Conservation (phyloP, 139 green algal genomes). For the Pseudopediastrum boryanum region DNA sequence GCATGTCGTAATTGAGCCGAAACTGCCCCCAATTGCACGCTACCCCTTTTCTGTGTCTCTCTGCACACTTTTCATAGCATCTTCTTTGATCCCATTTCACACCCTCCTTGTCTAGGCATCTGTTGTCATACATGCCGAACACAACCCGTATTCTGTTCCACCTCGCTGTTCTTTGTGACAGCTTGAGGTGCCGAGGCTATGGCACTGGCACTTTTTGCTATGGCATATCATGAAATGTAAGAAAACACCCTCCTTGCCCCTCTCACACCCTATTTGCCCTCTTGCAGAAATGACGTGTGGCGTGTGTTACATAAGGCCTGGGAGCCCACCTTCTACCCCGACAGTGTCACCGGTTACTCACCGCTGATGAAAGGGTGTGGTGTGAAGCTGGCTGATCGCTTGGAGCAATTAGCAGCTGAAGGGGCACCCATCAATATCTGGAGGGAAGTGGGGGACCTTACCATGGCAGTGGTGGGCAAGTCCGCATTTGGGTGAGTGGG, state of each 20-base stretch:
- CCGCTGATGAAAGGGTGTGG: conserved; percentile 21
- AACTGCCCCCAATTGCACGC: too few relatives aligned
- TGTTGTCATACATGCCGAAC: too few relatives aligned
- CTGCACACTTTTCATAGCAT: too few relatives aligned
- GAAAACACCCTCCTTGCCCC: not conserved
- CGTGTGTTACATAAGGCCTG: conserved; percentile 28
- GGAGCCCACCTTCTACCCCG: conserved; percentile 41
- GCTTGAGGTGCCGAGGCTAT: not conserved
- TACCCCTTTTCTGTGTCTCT: too few relatives aligned
- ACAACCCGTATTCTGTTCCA: too few relatives aligned
- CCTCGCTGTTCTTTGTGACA: not conserved
- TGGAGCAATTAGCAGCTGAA: not conserved
- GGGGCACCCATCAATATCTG: conserved; percentile 21
- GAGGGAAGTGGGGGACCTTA: conserved; percentile 29
- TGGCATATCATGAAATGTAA: not conserved
- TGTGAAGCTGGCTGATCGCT: not conserved
- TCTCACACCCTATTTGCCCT: not conserved
- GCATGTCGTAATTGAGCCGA: too few relatives aligned
- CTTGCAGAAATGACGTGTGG: conserved; percentile 18
- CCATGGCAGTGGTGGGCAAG: conserved; percentile 40
- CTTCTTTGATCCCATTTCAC: too few relatives aligned
- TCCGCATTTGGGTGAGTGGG: conserved; percentile 17
- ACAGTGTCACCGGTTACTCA: conserved; percentile 29
- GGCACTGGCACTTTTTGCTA: not conserved
- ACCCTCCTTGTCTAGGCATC: too few relatives aligned